phyloP scores from a whole-genome alignment of 2,329 filamentous ascomycete species.

The Pseudocercospora fuligena region DNA sequence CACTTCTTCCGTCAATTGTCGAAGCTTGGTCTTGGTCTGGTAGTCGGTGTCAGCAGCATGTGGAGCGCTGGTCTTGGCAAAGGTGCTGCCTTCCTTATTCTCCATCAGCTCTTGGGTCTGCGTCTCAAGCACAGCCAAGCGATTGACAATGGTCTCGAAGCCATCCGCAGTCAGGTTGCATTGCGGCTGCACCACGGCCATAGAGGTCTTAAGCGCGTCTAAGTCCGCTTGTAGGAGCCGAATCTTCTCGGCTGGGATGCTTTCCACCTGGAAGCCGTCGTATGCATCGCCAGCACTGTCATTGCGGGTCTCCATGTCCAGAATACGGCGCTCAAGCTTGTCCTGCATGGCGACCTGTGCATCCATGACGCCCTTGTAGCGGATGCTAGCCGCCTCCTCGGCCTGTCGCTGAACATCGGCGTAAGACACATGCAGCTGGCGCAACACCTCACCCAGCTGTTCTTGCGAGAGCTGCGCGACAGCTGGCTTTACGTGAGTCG shows the following conservation, averaged over 20 bases:
- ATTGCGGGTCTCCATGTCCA: not conserved
- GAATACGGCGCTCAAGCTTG: slow-evolving; percentile 8
- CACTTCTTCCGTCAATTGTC: not conserved
- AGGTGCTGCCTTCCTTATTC: not conserved
- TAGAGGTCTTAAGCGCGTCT: slow-evolving; percentile 1
- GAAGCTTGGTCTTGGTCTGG: slow-evolving; percentile 6
- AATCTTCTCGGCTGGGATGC: not conserved
- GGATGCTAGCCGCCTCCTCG: slow-evolving; percentile 2
- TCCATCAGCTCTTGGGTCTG: not conserved
- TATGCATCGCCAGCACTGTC: not conserved
- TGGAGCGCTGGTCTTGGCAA: not conserved
- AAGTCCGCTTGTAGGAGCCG: not conserved
- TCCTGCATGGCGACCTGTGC: slow-evolving; percentile 8
- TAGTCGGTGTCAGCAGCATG: slow-evolving; percentile 3
- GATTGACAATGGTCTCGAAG: not conserved
- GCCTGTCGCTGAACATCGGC: slow-evolving; percentile 1
- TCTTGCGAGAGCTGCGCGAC: slow-evolving; percentile 2
- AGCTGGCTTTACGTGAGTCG: not conserved
- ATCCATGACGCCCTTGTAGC: slow-evolving; percentile 4
- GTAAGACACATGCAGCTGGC: not conserved
- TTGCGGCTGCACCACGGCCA: slow-evolving; percentile 5
- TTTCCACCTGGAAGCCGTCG: not conserved
- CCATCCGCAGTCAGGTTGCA: not conserved
- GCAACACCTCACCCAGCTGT: slow-evolving; percentile 1
- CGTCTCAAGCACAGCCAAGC: not conserved